Base-by-base conservation (phyloP, 2,329 filamentous ascomycete species). In the Ceratocystis alfenasii region DNA sequence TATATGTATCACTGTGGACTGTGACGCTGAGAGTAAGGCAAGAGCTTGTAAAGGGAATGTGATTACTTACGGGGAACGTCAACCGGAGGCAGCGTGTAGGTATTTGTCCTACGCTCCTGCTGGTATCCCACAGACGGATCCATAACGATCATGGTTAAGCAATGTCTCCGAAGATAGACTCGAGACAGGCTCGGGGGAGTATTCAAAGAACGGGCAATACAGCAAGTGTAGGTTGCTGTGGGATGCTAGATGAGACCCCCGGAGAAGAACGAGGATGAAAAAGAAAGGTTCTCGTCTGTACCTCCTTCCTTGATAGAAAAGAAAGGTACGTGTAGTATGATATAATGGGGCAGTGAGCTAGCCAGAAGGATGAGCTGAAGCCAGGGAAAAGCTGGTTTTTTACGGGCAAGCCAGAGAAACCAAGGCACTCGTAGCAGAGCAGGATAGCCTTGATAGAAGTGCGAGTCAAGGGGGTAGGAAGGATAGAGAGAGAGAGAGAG, bases 21-120 rank as follows among this genome's bases (percentile, higher is more conserved):
- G 48, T 25, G 20, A 53, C 20, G 25, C 5, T 4, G 20, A 12
- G 48, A 5, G 62, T 12, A 44, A 12, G 41, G 22, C 5, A n/a
- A 41, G n/a, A 46, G 10, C n/a, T n/a, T 8, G 36, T 20, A 60
- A 6, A 28, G 2, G 53, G 33, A 25, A 10, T 71, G 73, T 72
- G 74, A 71, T 67, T 36, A 71, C 72, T 73, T 69, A 72, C 72
- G 67, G 71, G 72, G 69, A 70, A 72, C 55, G 69, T 72, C 66
- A 70, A 67, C 61, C 68, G 67, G 70, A 68, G 67, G 71, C 68
- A 69, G 65, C 66, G 60, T 70, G 70, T 66, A 70, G 69, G 62
- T 7, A 17, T 57, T 68, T 65, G 68, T 69, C 70, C 64, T 68
- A 63, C 63, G 70, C 68, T 68, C 68, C 30, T 36, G 33, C 33